These are phyloP conservation scores for Marasmius oreades DNA, from an alignment of 1,284 basidiomycete species.

Conservation along the genomic window DNA sequence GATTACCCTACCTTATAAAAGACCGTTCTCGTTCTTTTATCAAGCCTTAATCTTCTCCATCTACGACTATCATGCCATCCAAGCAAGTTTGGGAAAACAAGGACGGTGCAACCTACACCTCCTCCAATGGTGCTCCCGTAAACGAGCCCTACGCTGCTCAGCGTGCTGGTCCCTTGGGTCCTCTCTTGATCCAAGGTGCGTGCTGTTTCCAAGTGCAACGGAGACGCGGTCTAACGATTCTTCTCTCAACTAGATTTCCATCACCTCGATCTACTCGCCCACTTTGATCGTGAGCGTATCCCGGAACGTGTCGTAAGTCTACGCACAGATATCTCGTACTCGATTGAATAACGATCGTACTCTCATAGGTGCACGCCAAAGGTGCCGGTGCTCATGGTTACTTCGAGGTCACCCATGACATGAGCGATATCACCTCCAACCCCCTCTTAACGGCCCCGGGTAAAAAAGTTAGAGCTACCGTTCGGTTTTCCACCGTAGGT, in stretches of 20 bases:
- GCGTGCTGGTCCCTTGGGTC: slow-evolving; percentile 72
- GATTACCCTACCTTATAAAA: neutral
- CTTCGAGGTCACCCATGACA: slow-evolving; percentile 83
- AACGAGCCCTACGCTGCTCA: slow-evolving; percentile 75
- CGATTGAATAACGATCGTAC: slow-evolving; percentile 8
- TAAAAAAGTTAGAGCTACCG: slow-evolving; percentile 67
- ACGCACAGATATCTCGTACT: slow-evolving; percentile 5
- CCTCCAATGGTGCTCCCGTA: slow-evolving; percentile 77
- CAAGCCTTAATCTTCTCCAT: neutral
- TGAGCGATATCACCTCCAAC: slow-evolving; percentile 78
- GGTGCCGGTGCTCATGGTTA: slow-evolving; percentile 90
- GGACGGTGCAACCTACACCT: slow-evolving; percentile 73
- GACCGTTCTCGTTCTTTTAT: neutral
- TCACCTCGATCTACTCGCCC: slow-evolving; percentile 83
- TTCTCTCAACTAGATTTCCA: slow-evolving; percentile 63
- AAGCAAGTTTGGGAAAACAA: slow-evolving; percentile 51
- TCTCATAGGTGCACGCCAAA: slow-evolving; percentile 72
- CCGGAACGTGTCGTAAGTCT: slow-evolving; percentile 84
- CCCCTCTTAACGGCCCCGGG: slow-evolving; percentile 70
- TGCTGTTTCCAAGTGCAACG: slow-evolving; percentile 4
- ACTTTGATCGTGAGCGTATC: slow-evolving; percentile 93
- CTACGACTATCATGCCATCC: slow-evolving; percentile 52
- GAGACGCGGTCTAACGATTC: neutral
- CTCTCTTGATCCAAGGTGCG: slow-evolving; percentile 82
- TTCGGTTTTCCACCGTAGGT: slow-evolving; percentile 86